These are phyloP conservation scores for Moesziomyces sp. DNA, from an alignment of 1,284 basidiomycete genomes.

Conservation along the genomic window DNA sequence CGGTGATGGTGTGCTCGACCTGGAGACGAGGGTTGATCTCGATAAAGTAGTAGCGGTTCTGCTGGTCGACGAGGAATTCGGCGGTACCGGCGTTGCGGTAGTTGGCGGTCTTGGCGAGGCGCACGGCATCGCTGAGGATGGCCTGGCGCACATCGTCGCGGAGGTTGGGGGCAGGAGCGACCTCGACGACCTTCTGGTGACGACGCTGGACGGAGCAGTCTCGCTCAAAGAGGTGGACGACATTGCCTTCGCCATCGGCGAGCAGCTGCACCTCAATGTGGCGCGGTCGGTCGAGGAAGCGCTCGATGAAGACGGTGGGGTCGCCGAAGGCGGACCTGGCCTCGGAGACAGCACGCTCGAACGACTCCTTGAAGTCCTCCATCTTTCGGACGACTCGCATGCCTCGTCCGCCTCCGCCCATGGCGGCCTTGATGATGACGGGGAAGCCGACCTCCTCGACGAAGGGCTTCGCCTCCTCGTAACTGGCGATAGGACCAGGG, in stretches of 20 bases:
- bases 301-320: conserved; percentile 99
- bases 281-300: conserved; percentile 94
- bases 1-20: conserved; percentile 95
- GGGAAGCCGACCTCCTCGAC: conserved; percentile 94
- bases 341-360: conserved; percentile 93
- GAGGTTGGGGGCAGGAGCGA: conserved; percentile 94
- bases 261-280: conserved; percentile 99
- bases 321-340: conserved; percentile 94
- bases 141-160: conserved; percentile 89
- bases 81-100: conserved; percentile 99
- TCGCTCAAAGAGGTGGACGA: conserved; percentile 97
- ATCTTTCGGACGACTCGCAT: conserved; percentile 75
- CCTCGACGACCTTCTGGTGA: conserved; percentile 99
- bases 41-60: conserved; percentile 95
- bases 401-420: conserved; percentile 98
- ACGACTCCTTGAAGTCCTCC: conserved; percentile 88
- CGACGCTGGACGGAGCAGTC: conserved; percentile 99
- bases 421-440: conserved; percentile 99
- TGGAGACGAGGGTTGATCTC: conserved; percentile 99
- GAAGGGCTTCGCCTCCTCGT: conserved; percentile 85
- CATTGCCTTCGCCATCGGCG: conserved; percentile 99
- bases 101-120: conserved; percentile 95
- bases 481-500: conserved; percentile 87
- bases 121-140: conserved; percentile 98
- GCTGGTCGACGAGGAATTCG: conserved; percentile 95